A percentile compares a stretch with the other conserved stretches of the same genome.
These are phyloP conservation scores for Sordariomycetes sp. DNA, from an alignment of 2,329 filamentous ascomycete genomes.

Conservation along the genomic window DNA sequence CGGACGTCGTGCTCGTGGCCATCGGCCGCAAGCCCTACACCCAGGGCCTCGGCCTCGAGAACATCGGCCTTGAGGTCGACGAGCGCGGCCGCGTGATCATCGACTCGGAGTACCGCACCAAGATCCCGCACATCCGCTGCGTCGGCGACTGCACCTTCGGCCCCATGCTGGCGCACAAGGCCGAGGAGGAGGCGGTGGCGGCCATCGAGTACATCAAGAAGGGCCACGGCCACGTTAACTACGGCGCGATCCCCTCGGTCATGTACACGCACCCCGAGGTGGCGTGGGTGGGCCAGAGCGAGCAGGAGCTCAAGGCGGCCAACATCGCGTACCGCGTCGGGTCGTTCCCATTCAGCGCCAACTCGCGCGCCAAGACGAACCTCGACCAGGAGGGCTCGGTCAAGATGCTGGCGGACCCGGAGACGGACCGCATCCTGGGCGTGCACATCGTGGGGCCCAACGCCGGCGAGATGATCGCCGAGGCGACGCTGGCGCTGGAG, in stretches of 20 bases:
- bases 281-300: slow-evolving; percentile 95
- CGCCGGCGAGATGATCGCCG: slow-evolving; percentile 98
- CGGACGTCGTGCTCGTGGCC: slow-evolving; percentile 90
- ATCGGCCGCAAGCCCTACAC: slow-evolving; percentile 97
- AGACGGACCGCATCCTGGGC: slow-evolving; percentile 91
- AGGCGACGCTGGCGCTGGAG: slow-evolving; percentile 88
- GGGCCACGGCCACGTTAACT: slow-evolving; percentile 97
- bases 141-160: slow-evolving; percentile 96
- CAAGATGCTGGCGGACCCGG: slow-evolving; percentile 92
- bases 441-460: slow-evolving; percentile 95
- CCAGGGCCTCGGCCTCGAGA: slow-evolving; percentile 81
- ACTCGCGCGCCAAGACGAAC: slow-evolving; percentile 98
- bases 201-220: slow-evolving; percentile 97
- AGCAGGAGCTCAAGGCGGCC: slow-evolving; percentile 85
- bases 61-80: slow-evolving; percentile 83
- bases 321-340: slow-evolving; percentile 89
- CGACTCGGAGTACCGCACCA: slow-evolving; percentile 97
- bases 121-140: slow-evolving; percentile 91
- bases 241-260: slow-evolving; percentile 91
- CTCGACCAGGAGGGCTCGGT: slow-evolving; percentile 90
- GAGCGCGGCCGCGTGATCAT: slow-evolving; percentile 92
- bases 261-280: slow-evolving; percentile 99
- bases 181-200: slow-evolving; percentile 93
- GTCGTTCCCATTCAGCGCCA: slow-evolving; percentile 94
- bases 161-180: slow-evolving; percentile 98